phyloP scores from a whole-genome alignment of 495 filamentous ascomycete genomes.

The Penicillium tannophilum region DNA sequence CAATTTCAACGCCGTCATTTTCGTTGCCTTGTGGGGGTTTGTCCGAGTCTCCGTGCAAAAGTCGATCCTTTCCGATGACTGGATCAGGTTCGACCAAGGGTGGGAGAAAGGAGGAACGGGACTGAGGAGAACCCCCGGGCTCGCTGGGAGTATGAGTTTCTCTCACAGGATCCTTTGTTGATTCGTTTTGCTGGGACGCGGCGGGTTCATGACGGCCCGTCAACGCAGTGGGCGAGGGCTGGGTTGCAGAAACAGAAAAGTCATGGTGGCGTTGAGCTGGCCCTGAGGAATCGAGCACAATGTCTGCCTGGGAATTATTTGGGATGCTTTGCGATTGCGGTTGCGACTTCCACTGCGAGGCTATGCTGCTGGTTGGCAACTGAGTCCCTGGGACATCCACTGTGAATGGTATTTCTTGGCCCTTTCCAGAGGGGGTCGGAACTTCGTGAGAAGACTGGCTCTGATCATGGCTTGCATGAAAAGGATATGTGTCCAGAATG shows the following conservation, averaged over 20 bases:
- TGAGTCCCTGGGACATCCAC: conserved; percentile 31
- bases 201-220: conserved; percentile 10
- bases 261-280: conserved; percentile 22
- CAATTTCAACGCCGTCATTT: background rate
- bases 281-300: conserved; percentile 33
- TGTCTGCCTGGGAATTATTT: conserved; percentile 8
- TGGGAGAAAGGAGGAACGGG: background rate
- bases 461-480: conserved; percentile 25
- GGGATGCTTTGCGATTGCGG: conserved; percentile 12
- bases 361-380: conserved; percentile 22
- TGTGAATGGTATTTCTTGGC: conserved; percentile 6
- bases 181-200: background rate
- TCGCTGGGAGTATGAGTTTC: background rate
- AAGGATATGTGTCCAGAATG: conserved; percentile 37
- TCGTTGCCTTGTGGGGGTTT: background rate
- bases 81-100: background rate
- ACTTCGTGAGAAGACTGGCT: conserved; percentile 25
- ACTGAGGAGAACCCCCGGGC: background rate
- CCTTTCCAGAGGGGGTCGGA: conserved; percentile 11
- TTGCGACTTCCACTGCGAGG: conserved; percentile 17
- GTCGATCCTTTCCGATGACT: background rate
- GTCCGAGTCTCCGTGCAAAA: background rate
- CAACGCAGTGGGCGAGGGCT: conserved; percentile 22
- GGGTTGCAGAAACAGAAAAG: conserved; percentile 13
- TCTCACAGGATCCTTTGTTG: background rate